Base-by-base conservation (phyloP, 2,329 filamentous ascomycete genomes). In the Alternaria brassicicola region DNA sequence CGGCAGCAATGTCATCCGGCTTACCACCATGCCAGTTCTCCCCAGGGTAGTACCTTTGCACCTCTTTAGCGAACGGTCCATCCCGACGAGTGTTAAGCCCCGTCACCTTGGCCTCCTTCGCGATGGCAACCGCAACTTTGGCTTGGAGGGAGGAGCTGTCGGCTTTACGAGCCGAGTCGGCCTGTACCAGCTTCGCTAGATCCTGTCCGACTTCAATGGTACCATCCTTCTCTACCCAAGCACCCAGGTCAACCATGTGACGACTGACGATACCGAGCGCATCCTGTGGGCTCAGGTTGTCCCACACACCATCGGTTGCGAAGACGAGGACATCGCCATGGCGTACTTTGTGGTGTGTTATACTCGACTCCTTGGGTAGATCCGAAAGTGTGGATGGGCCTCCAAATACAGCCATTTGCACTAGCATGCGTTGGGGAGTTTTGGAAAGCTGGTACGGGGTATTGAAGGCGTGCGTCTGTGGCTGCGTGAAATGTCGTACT, bases 381-480 rank as follows among this genome's bases (percentile, higher is more conserved):
- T 99, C 95, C 74, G 89, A 89, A 25, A 97, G 85, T 62, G 90
- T 90, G 54, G 77, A 75, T 4, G 76, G 74, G 2, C 86, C 83
- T 42, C 94, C 94, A 76, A 97, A 98, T 26, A 92, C 86, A 12
- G 88, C 87, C 69, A 93, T 89, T 69, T 95, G 91, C 21, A 88
- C 86, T 55, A 92, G 85, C 78, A 97, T 89, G 67, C 86, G 87
- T 3, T 89, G 86, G 0, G 95, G 94, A 7, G 97, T 89, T 52
- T 97, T 88, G 52, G 92, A 94, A 38, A 99, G 85, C 77, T 99
- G 95, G 74, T 91, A 99, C 0, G 95, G 95, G 0, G 95, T 98
- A 78, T 99, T 99, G 84, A 99, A 99, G 41, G 89, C 93, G 77
- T 99, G 95, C 0, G 93, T 97, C 78, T 99, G 95, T 23, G 92